Percentiles rank a stretch among this genome's conserved stretches.
Evolutionary conservation across 1,139 yeast genomes (phyloP).

Genomic region (Hansenula sp.): DNA sequence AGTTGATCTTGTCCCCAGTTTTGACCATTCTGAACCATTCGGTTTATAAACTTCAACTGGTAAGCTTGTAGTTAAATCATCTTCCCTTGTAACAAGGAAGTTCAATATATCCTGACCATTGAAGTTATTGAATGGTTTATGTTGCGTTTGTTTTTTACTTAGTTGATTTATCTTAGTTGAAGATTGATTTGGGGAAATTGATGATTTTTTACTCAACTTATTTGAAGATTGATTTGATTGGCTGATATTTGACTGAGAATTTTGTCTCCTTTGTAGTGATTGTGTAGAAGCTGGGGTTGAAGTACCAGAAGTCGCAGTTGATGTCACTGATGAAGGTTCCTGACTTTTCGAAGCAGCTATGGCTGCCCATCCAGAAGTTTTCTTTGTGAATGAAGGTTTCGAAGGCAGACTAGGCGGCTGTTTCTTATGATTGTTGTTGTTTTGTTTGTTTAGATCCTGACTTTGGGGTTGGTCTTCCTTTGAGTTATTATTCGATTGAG

Average conservation of each 20-base stretch:
- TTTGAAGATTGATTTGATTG: not conserved
- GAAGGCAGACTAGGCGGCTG: slow-evolving; percentile 1
- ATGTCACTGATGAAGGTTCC: not conserved
- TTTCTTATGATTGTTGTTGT: not conserved
- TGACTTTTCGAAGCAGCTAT: slow-evolving; percentile 1
- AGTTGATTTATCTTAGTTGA: too few species aligned
- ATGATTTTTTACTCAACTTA: too few species aligned
- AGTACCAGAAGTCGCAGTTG: not conserved
- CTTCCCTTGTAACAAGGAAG: not conserved
- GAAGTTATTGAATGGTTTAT: not conserved
- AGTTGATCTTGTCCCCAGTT: not conserved
- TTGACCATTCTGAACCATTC: not conserved
- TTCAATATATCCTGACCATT: not conserved
- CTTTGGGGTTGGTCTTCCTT: too few species aligned
- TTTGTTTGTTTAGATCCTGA: not conserved
- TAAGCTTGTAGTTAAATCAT: not conserved
- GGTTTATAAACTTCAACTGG: not conserved
- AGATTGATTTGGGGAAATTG: not conserved
- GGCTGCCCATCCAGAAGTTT: slow-evolving; percentile 1
- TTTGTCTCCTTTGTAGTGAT: not conserved
- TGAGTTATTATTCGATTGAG: not conserved
- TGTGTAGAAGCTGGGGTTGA: not conserved
- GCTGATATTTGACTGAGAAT: not conserved
- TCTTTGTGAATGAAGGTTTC: slow-evolving; percentile 1
- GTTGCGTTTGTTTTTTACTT: too few species aligned